Evolutionary conservation across 2,329 filamentous ascomycete species (phyloP).

Genomic region (Aspergillus clavatus): DNA sequence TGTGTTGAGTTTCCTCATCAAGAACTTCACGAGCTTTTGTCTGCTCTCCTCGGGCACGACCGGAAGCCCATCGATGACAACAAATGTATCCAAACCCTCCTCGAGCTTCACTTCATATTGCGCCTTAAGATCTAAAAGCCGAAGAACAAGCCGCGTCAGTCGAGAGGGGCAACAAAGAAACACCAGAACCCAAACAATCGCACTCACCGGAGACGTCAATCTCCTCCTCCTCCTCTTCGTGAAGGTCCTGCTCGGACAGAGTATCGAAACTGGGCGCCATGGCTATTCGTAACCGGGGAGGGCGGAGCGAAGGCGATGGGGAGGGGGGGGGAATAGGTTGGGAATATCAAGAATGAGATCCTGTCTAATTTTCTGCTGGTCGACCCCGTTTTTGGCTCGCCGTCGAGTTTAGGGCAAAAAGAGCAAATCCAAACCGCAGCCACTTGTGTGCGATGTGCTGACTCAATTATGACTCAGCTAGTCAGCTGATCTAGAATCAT

Average conservation of each 20-base stretch:
- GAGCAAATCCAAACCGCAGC: conserved; percentile 28
- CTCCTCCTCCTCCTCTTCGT: conserved; percentile 85
- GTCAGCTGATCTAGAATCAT: neutral
- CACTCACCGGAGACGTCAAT: conserved; percentile 74
- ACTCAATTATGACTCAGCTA: conserved; percentile 20
- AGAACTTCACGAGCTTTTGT: conserved; percentile 91
- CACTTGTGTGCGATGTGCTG: conserved; percentile 30
- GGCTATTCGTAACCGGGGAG: conserved; percentile 43
- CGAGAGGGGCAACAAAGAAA: conserved; percentile 26
- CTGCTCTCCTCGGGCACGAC: conserved; percentile 84
- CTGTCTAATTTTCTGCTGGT: conserved; percentile 29
- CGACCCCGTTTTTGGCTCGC: conserved; percentile 19
- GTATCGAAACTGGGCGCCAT: conserved; percentile 95
- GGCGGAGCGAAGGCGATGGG: conserved; percentile 16
- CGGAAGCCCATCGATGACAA: conserved; percentile 92
- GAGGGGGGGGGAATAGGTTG: too few relatives aligned
- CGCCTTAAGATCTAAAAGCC: conserved; percentile 67
- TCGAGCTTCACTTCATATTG: conserved; percentile 95
- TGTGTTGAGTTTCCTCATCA: conserved; percentile 84
- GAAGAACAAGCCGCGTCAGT: conserved; percentile 12
- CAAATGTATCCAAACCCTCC: conserved; percentile 91
- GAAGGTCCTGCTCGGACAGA: conserved; percentile 84
- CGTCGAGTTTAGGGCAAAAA: conserved; percentile 28
- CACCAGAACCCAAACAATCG: conserved; percentile 10
- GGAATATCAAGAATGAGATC: conserved; percentile 17